A percentile compares a stretch with the other conserved stretches of the same genome.
phyloP scores from a whole-genome alignment of 2,329 filamentous ascomycete genomes.

The Pezicula radicicola region DNA sequence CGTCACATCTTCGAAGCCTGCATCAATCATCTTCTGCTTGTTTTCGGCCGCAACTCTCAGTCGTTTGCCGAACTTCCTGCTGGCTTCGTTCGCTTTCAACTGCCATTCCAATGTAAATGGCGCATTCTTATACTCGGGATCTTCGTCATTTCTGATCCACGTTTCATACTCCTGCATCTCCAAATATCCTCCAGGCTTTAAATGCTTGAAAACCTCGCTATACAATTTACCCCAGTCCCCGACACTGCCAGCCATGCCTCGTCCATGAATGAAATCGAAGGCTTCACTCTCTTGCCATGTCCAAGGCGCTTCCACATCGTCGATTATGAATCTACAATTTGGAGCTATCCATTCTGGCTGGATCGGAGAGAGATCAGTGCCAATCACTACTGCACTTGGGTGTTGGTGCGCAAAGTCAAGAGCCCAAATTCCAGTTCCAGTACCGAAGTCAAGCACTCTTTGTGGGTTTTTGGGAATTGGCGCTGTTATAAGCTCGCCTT shows the following conservation, averaged over 20 bases:
- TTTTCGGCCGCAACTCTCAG: slow-evolving; percentile 1
- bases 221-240: slow-evolving; percentile 1
- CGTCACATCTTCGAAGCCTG: slow-evolving; percentile 36
- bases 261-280: slow-evolving; percentile 27
- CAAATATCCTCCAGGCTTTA: no score
- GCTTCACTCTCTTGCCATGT: slow-evolving; percentile 31
- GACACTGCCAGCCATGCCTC: slow-evolving; percentile 18
- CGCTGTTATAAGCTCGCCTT: slow-evolving; percentile 13
- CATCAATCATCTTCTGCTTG: slow-evolving; percentile 19
- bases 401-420: slow-evolving; percentile 19
- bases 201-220: no score
- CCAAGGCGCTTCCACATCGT: slow-evolving; percentile 27
- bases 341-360: slow-evolving; percentile 16
- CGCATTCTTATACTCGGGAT: no score
- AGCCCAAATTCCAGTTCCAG: slow-evolving; percentile 36
- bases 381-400: slow-evolving; percentile 11
- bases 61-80: slow-evolving; percentile 2
- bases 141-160: no score
- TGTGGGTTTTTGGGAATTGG: slow-evolving; percentile 6
- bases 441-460: slow-evolving; percentile 24
- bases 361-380: slow-evolving; percentile 16
- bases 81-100: not conserved
- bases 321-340: slow-evolving; percentile 23
- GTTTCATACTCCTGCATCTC: no score
- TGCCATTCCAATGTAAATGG: no score